Evolutionary conservation across 768 basidiomycete genomes (phyloP), one percentile per base, ranked within the genome.

Genomic region (Russula emetica): DNA sequence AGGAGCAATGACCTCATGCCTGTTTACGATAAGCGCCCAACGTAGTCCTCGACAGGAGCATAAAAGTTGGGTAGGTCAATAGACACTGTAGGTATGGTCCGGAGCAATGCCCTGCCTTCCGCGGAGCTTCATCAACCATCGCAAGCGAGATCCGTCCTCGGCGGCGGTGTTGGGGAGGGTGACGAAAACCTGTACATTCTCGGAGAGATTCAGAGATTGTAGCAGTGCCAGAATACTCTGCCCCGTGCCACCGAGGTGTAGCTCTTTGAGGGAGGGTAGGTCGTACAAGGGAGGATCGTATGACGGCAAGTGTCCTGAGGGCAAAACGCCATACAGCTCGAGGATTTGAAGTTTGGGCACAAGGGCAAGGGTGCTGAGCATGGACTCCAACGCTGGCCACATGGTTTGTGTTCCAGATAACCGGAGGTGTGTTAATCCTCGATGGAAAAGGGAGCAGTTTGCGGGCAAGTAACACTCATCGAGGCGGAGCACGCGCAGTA

Each of bases 321-420:
- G 63, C 18, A 64, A 32, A 20, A 60, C 47, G 30, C 50, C 63
- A 45, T 56, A 61, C 13, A 64, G 16, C 20, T 55, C 63, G 40
- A 64, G 59, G 36, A 61, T 32, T 52, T 52, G 40, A 22, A 64
- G 54, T 1, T 56, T 52, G 49, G 55, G 55, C 24, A 61, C 3
- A n/a, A n/a, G 55, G 38, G 54, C 18, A 18, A 64, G 55, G 59
- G 54, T 61, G 54, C 10, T 34, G 40, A 56, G 54, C 49, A 64
- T 42, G 3, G 40, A 47, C 22, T 51, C 63, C 44, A 64, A 1
- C 49, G 59, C 16, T 5, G 38, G 54, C 63, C 63, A 64, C 55
- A 56, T 51, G 38, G 32, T 1, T 13, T 7, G 16, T 8, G 49
- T 45, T 14, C 49, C 63, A 26, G 63, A 61, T 10, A 64, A 22